Evolutionary conservation across 768 basidiomycete species (phyloP).

Genomic region (Pleurotus eryngii): DNA sequence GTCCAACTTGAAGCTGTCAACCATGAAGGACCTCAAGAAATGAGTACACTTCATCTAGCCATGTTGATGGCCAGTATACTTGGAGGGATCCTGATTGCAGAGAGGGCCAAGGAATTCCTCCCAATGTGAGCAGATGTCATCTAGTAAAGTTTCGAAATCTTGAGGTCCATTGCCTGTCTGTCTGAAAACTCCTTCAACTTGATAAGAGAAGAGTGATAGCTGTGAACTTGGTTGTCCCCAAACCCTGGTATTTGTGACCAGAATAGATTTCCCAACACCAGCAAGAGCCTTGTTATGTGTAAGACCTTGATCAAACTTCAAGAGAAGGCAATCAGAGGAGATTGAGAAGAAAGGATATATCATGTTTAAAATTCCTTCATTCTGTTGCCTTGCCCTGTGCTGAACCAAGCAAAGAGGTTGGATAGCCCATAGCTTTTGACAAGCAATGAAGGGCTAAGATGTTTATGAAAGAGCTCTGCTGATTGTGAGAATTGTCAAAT

Average conservation of each 20-base stretch:
- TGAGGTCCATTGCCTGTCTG: neutral
- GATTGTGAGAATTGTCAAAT: neutral
- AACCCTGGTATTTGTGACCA: neutral
- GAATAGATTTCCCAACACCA: neutral
- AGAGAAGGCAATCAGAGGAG: too few relatives aligned
- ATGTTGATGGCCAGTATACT: neutral
- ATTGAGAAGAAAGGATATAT: too few relatives aligned
- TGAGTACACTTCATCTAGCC: neutral
- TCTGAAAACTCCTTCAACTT: neutral
- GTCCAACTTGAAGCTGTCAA: neutral
- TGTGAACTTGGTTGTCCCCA: neutral
- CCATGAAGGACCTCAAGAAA: neutral
- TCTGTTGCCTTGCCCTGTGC: neutral
- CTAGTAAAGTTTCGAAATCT: neutral
- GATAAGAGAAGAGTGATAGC: neutral
- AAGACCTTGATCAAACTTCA: too few relatives aligned
- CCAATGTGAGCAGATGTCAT: neutral
- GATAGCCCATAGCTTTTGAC: neutral
- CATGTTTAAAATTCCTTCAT: neutral
- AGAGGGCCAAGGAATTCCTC: neutral
- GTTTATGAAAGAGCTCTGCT: neutral
- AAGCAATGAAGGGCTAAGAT: neutral
- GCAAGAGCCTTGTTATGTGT: too few relatives aligned
- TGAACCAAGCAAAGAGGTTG: neutral
- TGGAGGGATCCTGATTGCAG: neutral